A percentile compares a stretch with the other conserved stretches of the same genome.
Conservation (phyloP, 2,329 filamentous ascomycete species). For the Cryoendolithus antarcticus region DNA sequence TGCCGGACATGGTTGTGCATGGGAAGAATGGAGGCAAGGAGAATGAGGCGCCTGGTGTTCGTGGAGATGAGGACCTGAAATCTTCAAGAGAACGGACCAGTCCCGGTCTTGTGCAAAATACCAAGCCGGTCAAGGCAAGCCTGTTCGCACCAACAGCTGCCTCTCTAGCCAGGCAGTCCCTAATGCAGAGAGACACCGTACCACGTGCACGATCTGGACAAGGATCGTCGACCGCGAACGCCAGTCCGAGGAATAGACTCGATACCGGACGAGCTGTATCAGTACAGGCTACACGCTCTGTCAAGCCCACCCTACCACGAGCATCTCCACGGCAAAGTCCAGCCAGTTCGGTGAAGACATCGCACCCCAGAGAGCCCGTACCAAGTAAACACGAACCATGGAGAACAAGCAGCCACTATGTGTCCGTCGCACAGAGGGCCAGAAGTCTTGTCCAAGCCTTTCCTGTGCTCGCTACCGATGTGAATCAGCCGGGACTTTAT, state of each 20-base stretch:
- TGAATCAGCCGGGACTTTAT: slow-evolving; percentile 46
- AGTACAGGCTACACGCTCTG: too few relatives aligned
- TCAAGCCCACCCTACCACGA: too few relatives aligned
- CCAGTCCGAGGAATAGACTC: too few relatives aligned
- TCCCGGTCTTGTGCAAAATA: too few relatives aligned
- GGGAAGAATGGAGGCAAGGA: slow-evolving; percentile 50
- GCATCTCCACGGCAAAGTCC: not conserved
- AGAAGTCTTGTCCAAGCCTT: slow-evolving; percentile 26
- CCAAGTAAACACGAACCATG: not conserved
- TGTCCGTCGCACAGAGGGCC: slow-evolving; percentile 9
- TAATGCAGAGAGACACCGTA: slow-evolving; percentile 2
- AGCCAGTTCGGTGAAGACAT: not conserved
- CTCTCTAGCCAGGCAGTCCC: slow-evolving; percentile 3
- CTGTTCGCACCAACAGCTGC: slow-evolving; percentile 14
- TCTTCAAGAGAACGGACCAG: not conserved
- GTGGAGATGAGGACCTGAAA: not conserved
- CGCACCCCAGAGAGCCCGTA: not conserved
- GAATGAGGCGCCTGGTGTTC: slow-evolving; percentile 43
- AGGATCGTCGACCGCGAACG: too few relatives aligned
- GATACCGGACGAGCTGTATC: too few relatives aligned
- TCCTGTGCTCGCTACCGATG: slow-evolving; percentile 41
- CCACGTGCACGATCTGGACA: not conserved
- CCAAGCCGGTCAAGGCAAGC: slow-evolving; percentile 2
- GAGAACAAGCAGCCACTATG: slow-evolving; percentile 3
- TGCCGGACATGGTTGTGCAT: slow-evolving; percentile 35